Base-by-base conservation (phyloP, 306 rosid species). In the Dryas drummondii region DNA sequence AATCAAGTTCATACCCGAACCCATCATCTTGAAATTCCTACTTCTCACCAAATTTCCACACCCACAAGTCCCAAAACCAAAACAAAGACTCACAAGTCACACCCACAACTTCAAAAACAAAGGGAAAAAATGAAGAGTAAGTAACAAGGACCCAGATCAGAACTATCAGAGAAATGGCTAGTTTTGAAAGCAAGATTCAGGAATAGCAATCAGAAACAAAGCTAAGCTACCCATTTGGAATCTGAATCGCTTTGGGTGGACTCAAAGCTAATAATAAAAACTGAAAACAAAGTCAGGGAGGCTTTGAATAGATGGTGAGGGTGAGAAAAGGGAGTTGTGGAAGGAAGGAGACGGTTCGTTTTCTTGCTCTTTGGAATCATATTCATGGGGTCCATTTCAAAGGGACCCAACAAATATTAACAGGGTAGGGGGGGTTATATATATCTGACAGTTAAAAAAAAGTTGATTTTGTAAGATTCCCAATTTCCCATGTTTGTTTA, bases 1-100 rank as follows among this genome's bases (percentile, higher is more conserved):
- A 64, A 87, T 72, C 87, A 90, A 84, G 85, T 91, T 91, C 78
- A 86, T 86, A 68, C 81, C 76, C 4, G 87, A 51, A 80, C 86
- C 79, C 85, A 84, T 79, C 81, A 71, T 77, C 84, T 80, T 57
- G 73, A 71, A 68, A 26, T 40, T 47, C 80, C 61, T 48, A 15
- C 17, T 68, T 32, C 66, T 59, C 72, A 68, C 41, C 70, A 1
- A 32, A 32, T 32, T 55, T 70, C 22, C 71, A 79, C 45, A 45
- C 22, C 55, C 68, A 48, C 57, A 71, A 44, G 65, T 77, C 19
- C 15, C n/a, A 40, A 52, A 9, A 65, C n/a, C 57, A 17, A 7
- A 59, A 70, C 40, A 48, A 54, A 68, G 16, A 22, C 44, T 37
- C 22, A 58, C 53, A 80, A 61, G 14, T 42, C 16, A 10, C 66